These are phyloP conservation scores for Halenospora varia DNA, from an alignment of 495 filamentous ascomycete genomes.

Conservation along the genomic window DNA sequence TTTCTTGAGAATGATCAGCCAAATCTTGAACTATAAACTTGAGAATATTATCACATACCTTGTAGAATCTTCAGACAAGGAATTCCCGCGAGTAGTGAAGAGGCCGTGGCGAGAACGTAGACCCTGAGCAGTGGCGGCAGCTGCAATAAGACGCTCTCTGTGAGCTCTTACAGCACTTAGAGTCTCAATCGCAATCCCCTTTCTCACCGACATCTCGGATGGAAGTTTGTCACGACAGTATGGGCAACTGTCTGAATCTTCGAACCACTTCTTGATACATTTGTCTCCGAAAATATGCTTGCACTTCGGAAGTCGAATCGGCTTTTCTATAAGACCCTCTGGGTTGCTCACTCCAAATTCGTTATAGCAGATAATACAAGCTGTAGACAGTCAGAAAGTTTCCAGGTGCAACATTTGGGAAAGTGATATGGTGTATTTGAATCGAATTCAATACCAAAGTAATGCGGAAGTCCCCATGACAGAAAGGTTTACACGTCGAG, in stretches of 20 bases:
- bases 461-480: too few relatives aligned
- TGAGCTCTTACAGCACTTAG: conserved; percentile 3
- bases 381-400: conserved; percentile 25
- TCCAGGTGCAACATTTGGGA: neutral
- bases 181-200: neutral
- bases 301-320: conserved; percentile 50
- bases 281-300: conserved; percentile 56
- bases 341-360: conserved; percentile 46
- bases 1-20: too few relatives aligned
- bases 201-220: conserved; percentile 33
- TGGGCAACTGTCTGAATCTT: conserved; percentile 54
- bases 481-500: too few relatives aligned
- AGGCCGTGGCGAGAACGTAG: neutral
- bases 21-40: too few relatives aligned
- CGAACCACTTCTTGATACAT: conserved; percentile 58
- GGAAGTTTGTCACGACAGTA: conserved; percentile 54
- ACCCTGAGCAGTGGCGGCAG: neutral
- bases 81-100: neutral
- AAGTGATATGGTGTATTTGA: too few relatives aligned
- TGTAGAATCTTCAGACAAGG: conserved; percentile 7
- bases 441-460: too few relatives aligned
- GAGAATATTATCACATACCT: neutral
- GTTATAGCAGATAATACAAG: conserved; percentile 55
- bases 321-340: conserved; percentile 45
- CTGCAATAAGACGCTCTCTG: neutral